A percentile compares a stretch with the other conserved stretches of the same genome.
phyloP scores from a whole-genome alignment of 2,329 filamentous ascomycete genomes.

The Ophiostoma ulmi region DNA sequence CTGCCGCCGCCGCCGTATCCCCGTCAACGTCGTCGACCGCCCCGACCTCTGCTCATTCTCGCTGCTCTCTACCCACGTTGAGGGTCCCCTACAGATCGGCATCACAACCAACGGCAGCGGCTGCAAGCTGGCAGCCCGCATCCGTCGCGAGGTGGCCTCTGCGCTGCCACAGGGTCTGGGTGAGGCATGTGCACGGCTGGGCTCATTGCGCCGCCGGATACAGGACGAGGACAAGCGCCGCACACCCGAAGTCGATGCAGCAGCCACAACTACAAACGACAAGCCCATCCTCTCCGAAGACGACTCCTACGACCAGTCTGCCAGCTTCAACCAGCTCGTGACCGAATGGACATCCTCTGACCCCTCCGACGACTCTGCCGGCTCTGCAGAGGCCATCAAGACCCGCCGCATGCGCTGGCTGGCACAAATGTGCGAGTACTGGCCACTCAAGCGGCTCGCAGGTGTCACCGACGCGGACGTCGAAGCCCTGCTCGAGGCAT shows the following conservation, averaged over 20 bases:
- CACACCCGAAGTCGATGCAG: not conserved
- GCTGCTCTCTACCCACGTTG: constrained; percentile 79
- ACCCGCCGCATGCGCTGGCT: constrained; percentile 87
- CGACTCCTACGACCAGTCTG: constrained; percentile 67
- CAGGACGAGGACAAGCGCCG: constrained; percentile 37
- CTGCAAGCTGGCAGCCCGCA: constrained; percentile 85
- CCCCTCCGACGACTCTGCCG: constrained; percentile 45
- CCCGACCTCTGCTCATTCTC: constrained; percentile 84
- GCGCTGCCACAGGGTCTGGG: constrained; percentile 72
- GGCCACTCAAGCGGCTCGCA: constrained; percentile 80
- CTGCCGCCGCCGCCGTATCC: constrained; percentile 76
- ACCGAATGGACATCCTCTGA: constrained; percentile 49
- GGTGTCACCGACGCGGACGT: constrained; percentile 76
- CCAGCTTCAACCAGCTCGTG: constrained; percentile 79
- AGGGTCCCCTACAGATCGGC: constrained; percentile 89
- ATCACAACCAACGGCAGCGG: constrained; percentile 93
- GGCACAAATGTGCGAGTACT: constrained; percentile 96
- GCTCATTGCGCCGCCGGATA: constrained; percentile 64
- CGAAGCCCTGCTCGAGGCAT: constrained; percentile 67
- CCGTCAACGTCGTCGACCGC: constrained; percentile 86
- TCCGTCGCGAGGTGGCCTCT: constrained; percentile 81
- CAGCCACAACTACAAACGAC: constrained; percentile 30
- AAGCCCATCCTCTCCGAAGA: constrained; percentile 33
- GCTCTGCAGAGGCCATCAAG: constrained; percentile 44
- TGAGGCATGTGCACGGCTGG: constrained; percentile 68